Base-by-base conservation (phyloP, 352 stramenopile species). In the Stephanocyclus meneghinianus region DNA sequence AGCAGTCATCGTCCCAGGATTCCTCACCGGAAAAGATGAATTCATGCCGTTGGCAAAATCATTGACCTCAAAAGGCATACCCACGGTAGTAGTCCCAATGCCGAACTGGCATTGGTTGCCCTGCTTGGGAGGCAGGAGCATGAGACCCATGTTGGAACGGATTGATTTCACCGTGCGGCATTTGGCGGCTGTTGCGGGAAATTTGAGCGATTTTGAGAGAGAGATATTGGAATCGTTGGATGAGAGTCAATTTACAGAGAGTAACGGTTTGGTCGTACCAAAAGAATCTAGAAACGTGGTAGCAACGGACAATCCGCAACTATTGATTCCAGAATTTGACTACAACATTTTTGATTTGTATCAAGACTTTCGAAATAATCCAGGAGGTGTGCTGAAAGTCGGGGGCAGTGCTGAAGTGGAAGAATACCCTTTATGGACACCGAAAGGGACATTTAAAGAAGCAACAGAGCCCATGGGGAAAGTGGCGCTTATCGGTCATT, bases 401-500 rank as follows among this genome's bases (percentile, higher is more conserved):
- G 87, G 87, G n/a, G 87, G 87, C 40, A 85, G 70, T 60, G 80
- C 69, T 7, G 67, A 82, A 21, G 77, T 88, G 7, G 83, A 91
- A 29, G 40, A 88, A 32, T 92, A 90, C 83, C 87, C 87, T 4
- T 56, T 85, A 21, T 88, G 89, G 63, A 61, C 76, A 63, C 87
- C 87, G 2, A 74, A 78, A 37, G 87, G 83, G 50, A 69, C 67
- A 15, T 92, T 92, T 75, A 51, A 42, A 37, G 18, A 78, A 35
- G 73, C 74, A 21, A 63, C 64, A 13, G 71, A 78, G 59, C 64
- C 76, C 2, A 73, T 56, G 44, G 78, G 73, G 10, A 86, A 83
- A 71, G 74, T 91, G n/a, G 79, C 76, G 9, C 72, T 92, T 26
- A 91, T 92, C 72, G 87, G 87, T 11, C 87, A 92, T 73, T 84